These are phyloP conservation scores for Rostrohypoxylon terebratum DNA, from an alignment of 495 filamentous ascomycete genomes.

Conservation along the genomic window DNA sequence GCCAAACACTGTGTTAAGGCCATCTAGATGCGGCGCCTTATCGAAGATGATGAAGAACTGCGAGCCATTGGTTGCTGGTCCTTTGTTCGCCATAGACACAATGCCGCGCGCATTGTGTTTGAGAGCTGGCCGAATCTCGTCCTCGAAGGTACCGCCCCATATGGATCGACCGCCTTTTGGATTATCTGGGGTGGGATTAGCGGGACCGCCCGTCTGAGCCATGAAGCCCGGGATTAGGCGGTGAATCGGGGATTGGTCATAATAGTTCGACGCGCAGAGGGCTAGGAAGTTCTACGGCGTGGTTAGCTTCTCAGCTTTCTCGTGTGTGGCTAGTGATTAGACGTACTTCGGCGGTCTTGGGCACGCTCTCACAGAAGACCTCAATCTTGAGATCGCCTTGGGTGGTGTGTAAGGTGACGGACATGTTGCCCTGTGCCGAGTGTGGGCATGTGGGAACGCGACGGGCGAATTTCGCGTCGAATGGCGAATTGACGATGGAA, in stretches of 20 bases:
- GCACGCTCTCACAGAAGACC: constrained; percentile 93
- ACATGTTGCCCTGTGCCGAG: constrained; percentile 55
- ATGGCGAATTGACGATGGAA: constrained; percentile 22
- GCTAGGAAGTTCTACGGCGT: constrained; percentile 90
- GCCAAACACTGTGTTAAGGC: constrained; percentile 93
- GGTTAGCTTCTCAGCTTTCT: constrained; percentile 3
- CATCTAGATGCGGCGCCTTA: constrained; percentile 90
- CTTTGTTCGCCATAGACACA: constrained; percentile 94
- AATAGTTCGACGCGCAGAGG: constrained; percentile 89
- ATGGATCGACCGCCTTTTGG: constrained; percentile 88
- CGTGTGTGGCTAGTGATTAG: background rate
- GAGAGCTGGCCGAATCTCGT: constrained; percentile 89
- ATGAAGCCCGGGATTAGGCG: constrained; percentile 91
- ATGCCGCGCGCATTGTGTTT: constrained; percentile 89
- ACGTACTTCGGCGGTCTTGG: constrained; percentile 82
- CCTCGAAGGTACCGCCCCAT: constrained; percentile 85
- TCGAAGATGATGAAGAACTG: constrained; percentile 95
- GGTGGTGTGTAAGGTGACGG: constrained; percentile 85
- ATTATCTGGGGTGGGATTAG: constrained; percentile 65
- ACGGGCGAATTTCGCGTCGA: background rate
- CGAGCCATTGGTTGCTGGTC: constrained; percentile 85
- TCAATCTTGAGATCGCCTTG: constrained; percentile 95
- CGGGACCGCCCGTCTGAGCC: constrained; percentile 88
- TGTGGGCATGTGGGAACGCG: background rate
- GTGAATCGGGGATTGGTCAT: constrained; percentile 90